phyloP scores from a whole-genome alignment of 2,329 filamentous ascomycete genomes.

The Ophiocordyceps camponoti-leonardi region DNA sequence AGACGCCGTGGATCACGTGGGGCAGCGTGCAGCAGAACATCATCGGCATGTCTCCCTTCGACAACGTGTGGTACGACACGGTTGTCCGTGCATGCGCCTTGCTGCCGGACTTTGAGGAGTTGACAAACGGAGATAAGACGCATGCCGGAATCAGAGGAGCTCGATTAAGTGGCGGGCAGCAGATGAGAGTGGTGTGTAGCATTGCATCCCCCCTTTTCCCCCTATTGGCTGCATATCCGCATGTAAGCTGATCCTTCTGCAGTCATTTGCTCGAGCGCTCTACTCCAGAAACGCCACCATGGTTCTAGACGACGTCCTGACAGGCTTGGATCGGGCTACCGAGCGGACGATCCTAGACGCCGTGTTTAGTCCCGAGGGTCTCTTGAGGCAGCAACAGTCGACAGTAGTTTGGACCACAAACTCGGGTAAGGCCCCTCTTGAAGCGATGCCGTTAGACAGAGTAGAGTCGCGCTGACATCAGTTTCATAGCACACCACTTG shows the following conservation, averaged over 20 bases:
- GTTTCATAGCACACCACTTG: conserved; percentile 6
- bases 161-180: conserved; percentile 10
- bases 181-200: conserved; percentile 8
- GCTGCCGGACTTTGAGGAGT: conserved; percentile 4
- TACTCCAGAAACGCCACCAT: conserved; percentile 9
- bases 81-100: conserved; percentile 7
- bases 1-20: conserved; percentile 9
- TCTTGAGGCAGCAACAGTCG: conserved; percentile 8
- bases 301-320: conserved; percentile 16
- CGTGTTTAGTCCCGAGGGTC: conserved; percentile 16
- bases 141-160: conserved; percentile 8
- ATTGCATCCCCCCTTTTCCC: too few relatives aligned
- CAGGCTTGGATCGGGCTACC: conserved; percentile 18
- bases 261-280: conserved; percentile 10
- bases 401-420: conserved; percentile 13
- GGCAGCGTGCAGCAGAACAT: conserved; percentile 10
- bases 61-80: conserved; percentile 7
- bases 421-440: conserved; percentile 4
- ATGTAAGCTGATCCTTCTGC: neutral
- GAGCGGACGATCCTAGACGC: conserved; percentile 17
- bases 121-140: conserved; percentile 8
- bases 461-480: neutral
- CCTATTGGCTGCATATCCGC: too few relatives aligned
- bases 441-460: too few relatives aligned
- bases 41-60: conserved; percentile 4